Evolutionary conservation across 2,329 filamentous ascomycete genomes (phyloP).

Genomic region (Nemania sp.): DNA sequence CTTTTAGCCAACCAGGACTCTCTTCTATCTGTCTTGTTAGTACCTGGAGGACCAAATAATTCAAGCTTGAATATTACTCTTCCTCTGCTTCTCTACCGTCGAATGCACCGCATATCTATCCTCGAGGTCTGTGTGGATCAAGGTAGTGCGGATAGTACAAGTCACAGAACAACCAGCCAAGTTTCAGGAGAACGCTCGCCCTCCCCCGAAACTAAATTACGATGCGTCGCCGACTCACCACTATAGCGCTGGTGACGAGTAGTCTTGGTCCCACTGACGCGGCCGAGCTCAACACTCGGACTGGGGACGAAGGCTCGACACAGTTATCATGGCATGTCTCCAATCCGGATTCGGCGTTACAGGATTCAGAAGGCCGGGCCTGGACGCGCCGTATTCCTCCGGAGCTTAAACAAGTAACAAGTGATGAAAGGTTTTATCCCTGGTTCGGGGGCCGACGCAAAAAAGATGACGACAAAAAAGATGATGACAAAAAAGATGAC

Average conservation of each 20-base stretch:
- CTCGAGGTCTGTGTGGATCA: neutral
- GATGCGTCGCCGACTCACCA: conserved; percentile 13
- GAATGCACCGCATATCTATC: neutral
- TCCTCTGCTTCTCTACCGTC: neutral
- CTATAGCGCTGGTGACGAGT: conserved; percentile 6
- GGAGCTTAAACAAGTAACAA: neutral
- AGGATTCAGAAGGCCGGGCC: neutral
- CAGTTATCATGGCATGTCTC: neutral
- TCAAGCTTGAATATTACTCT: neutral
- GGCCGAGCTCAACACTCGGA: neutral
- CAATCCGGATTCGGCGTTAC: neutral
- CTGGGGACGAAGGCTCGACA: neutral
- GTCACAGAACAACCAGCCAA: neutral
- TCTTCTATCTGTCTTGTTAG: neutral
- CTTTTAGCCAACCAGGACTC: neutral
- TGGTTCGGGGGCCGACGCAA: neutral
- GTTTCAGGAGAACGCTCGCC: neutral
- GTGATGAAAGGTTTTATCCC: neutral
- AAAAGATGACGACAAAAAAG: neutral
- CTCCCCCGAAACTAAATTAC: neutral
- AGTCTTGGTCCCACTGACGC: conserved; percentile 1
- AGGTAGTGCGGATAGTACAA: neutral
- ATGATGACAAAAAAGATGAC: neutral
- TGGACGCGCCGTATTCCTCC: neutral
- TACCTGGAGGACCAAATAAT: neutral